A percentile compares a stretch with the other conserved stretches of the same genome.
Evolutionary conservation across 2,329 filamentous ascomycete genomes (phyloP).

Genomic region (Mycosphaerelloides madeirae): DNA sequence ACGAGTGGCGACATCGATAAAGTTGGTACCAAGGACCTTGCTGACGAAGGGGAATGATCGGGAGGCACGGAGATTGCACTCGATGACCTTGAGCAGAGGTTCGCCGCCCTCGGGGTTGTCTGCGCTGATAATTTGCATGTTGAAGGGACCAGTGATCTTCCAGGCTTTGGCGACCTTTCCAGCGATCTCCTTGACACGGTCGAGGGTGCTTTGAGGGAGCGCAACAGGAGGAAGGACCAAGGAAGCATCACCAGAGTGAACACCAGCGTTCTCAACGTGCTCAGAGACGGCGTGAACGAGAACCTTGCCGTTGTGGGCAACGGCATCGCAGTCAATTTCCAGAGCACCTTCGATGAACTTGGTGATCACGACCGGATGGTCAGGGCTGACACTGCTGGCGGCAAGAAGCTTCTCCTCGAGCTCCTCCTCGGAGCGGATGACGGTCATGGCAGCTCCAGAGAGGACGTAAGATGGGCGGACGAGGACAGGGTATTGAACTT

Average conservation of each 20-base stretch:
- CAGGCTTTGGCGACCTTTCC: slow-evolving; percentile 94
- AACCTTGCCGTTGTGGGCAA: slow-evolving; percentile 79
- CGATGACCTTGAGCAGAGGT: slow-evolving; percentile 85
- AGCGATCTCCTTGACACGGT: slow-evolving; percentile 89
- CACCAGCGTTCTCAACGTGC: slow-evolving; percentile 94
- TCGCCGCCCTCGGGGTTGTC: slow-evolving; percentile 69
- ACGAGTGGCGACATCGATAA: slow-evolving; percentile 92
- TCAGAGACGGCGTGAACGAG: slow-evolving; percentile 89
- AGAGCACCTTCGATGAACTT: slow-evolving; percentile 97
- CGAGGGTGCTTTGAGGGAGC: slow-evolving; percentile 72
- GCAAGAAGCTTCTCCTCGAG: slow-evolving; percentile 93
- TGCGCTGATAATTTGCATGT: slow-evolving; percentile 99
- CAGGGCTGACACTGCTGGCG: slow-evolving; percentile 83
- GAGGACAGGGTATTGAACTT: slow-evolving; percentile 88
- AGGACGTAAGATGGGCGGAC: slow-evolving; percentile 94
- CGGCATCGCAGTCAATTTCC: slow-evolving; percentile 95
- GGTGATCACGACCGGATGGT: slow-evolving; percentile 96
- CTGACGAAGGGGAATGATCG: slow-evolving; percentile 97
- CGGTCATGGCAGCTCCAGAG: slow-evolving; percentile 96
- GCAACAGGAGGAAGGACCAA: slow-evolving; percentile 82
- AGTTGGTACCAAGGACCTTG: slow-evolving; percentile 94
- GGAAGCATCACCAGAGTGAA: slow-evolving; percentile 96
- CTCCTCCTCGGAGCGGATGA: slow-evolving; percentile 81
- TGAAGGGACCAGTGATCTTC: slow-evolving; percentile 97
- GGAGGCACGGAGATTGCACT: slow-evolving; percentile 95